Base-by-base conservation (phyloP, 495 filamentous ascomycete genomes). In the Beverwykella pulmonaria region DNA sequence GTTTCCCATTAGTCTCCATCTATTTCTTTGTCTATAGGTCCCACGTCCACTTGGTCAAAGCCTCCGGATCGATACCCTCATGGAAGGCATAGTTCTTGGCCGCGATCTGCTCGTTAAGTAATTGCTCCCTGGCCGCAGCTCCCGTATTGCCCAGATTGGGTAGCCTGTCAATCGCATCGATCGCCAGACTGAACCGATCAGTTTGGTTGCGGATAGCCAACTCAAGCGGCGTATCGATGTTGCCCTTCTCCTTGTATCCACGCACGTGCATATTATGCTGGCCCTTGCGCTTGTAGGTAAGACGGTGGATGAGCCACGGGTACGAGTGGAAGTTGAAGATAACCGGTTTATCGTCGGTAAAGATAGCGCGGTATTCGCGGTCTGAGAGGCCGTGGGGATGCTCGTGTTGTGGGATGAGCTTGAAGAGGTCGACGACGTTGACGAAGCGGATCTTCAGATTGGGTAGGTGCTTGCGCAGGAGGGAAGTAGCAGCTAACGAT, bases 271-370 rank as follows among this genome's bases (percentile, higher is more conserved):
- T 71, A 74, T 88, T 86, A 19, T 78, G 63, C 57, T 81, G 81
- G 15, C 86, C 87, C 0, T 83, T 83, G 0, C 87, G 85, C 78
- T 87, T 87, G 77, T 90, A 90, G 0, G 86, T 86, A 60, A 92
- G 74, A 26, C 88, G 81, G 77, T 90, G 87, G 41, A 91, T 83
- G 68, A 90, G 81, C 87, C 86, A 91, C 1, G 88, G 88, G 76
- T 91, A 90, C 19, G 82, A 86, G 78, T 91, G 88, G 84, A 90
- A 90, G 79, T 90, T 90, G 83, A 91, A 90, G 68, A 90, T 83
- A 74, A 89, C 80, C 34, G 88, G 88, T 62, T 80, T 85, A 79
- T 89, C 77, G 22, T 77, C 76, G 1, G 88, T 91, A 79, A 90
- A 90, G 54, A 89, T 67, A 5, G 86, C 77, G n/a, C 73, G 71